Base-by-base conservation (phyloP, 306 rosid genomes). In the Castanea crenata region DNA sequence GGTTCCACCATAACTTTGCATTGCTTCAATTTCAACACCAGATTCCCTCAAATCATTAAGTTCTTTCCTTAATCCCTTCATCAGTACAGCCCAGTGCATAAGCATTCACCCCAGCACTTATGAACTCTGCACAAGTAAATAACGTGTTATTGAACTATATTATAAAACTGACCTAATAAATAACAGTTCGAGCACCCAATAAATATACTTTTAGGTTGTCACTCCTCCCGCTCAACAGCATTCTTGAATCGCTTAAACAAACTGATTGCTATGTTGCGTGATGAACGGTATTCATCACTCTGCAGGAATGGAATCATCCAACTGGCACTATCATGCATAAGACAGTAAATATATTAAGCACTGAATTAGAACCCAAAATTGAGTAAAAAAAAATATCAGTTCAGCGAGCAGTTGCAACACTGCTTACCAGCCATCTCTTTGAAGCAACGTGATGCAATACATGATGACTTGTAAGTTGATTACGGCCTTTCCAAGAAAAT, bases 1-100 rank as follows among this genome's bases (percentile, higher is more conserved):
- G 77, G 77, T 91, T 81, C 96, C 98, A 76, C 99, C 92, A 77
- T 80, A 90, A 71, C 89, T 87, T 73, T 87, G 91, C 93, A 93
- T 90, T 74, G 89, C 92, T 83, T 93, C 94, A 79, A 95, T 88
- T 87, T 92, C 89, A 49, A 84, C 67, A 31, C 98, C 98, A 12
- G 94, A 84, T 73, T 90, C 86, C 88, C 85, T 95, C 90, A 95
- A 75, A 75, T 91, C 94, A 77, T 81, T 69, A 27, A 95, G 98
- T 78, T 95, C 99, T 78, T 91, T 91, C 83, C 93, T 89, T 61
- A 95, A 78, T 55, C 99, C 99, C 98, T 83, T 95, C 99, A 83
- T 93, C 96, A 1, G 98, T 90, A 86, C 99, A 95, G 35, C 99
- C 99, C 41, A 95, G 91, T 19, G 97, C 98, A 88, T 95, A 95